Conservation (phyloP, 2,329 filamentous ascomycete genomes). For the Cercospora canescens region DNA sequence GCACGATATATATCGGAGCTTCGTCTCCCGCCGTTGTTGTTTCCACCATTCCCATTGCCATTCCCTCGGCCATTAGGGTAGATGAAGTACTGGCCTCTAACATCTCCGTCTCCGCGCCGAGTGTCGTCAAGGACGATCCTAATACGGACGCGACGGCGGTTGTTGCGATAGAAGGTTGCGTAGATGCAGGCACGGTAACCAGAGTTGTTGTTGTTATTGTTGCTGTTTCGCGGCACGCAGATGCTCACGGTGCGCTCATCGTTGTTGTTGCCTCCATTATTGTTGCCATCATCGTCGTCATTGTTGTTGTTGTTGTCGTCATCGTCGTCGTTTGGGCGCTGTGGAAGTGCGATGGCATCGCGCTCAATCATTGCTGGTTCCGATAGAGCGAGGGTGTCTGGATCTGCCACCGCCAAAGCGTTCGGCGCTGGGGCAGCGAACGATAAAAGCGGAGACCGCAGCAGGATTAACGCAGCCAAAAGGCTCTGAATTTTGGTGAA, state of each 20-base stretch:
- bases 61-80: not conserved
- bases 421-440: not conserved
- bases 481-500: not conserved
- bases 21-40: not conserved
- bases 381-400: not conserved
- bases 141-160: not conserved
- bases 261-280: not conserved
- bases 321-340: not conserved
- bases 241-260: not conserved
- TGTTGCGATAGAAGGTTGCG: not conserved
- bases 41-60: not conserved
- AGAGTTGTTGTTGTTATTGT: not conserved
- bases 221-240: not conserved
- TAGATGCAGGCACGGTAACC: not conserved
- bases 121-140: not conserved
- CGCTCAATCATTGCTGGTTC: not conserved
- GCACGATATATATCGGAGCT: not conserved
- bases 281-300: not conserved
- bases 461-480: not conserved
- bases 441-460: not conserved
- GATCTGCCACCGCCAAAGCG: not conserved
- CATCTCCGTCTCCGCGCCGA: not conserved
- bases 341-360: not conserved
- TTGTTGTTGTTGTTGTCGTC: not conserved
- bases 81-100: not conserved